phyloP scores from a whole-genome alignment of 306 rosid species.

The Biancaea sappan region DNA sequence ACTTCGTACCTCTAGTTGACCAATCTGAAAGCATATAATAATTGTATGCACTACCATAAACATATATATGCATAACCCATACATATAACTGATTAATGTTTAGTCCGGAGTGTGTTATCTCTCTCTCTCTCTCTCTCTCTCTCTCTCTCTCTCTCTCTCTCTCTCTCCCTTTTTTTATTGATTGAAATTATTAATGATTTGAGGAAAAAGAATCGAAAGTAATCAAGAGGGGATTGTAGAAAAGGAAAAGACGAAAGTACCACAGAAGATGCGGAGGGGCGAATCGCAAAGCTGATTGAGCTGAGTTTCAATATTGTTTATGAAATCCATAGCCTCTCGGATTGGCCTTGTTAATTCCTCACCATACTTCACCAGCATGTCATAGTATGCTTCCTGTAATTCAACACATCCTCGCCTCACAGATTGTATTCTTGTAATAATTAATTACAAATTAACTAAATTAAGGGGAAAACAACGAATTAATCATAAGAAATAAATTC shows the following conservation, averaged over 20 bases:
- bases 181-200: not conserved
- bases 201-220: not conserved
- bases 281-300: constrained; percentile 72
- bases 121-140: too few relatives aligned
- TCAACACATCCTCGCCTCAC: not conserved
- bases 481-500: not conserved
- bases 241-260: constrained; percentile 37
- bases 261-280: constrained; percentile 69
- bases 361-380: constrained; percentile 90
- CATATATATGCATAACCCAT: not conserved
- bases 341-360: constrained; percentile 92
- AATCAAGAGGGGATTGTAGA: too few relatives aligned
- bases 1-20: too few relatives aligned
- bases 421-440: not conserved
- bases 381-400: constrained; percentile 88
- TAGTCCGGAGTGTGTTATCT: constrained; percentile 18
- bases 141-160: too few relatives aligned
- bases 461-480: too few relatives aligned
- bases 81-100: not conserved
- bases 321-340: constrained; percentile 98
- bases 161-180: too few relatives aligned
- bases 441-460: not conserved
- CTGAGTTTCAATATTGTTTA: constrained; percentile 80
- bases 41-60: not conserved
- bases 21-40: constrained; percentile 34